Conservation (phyloP, 176 grass and related monocot genomes). For the Oryza glaberrima region DNA sequence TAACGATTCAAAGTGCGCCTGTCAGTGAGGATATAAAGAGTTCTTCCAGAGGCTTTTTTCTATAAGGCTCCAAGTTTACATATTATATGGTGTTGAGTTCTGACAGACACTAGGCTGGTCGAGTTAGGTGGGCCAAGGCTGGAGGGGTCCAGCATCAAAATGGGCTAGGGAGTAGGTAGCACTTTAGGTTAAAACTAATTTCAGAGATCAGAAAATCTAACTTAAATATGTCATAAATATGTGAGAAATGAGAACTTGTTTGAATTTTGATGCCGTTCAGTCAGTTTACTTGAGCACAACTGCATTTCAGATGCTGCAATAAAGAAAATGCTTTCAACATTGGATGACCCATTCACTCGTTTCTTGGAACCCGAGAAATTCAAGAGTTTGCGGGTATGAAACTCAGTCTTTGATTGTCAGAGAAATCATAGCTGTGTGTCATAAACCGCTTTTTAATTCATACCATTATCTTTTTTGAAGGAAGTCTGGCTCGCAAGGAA, state of each 20-base stretch:
- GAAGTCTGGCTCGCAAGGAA: constrained; percentile 97
- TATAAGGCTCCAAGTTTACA: neutral
- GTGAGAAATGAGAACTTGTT: neutral
- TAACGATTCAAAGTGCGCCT: neutral
- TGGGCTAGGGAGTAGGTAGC: neutral
- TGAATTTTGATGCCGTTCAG: neutral
- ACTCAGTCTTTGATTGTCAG: constrained; percentile 13
- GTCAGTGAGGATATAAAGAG: neutral
- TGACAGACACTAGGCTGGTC: neutral
- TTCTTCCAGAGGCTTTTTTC: neutral
- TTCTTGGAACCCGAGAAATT: constrained; percentile 98
- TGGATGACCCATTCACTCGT: constrained; percentile 95
- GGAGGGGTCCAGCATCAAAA: neutral
- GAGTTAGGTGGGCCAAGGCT: neutral
- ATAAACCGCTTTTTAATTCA: constrained; percentile 36
- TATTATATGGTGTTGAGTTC: neutral
- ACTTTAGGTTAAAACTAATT: neutral
- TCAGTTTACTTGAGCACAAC: neutral
- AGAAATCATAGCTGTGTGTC: constrained; percentile 16
- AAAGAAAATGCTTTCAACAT: constrained; percentile 89
- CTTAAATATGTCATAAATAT: neutral
- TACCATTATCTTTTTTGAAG: constrained; percentile 68
- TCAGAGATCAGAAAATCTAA: neutral
- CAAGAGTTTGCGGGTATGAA: constrained; percentile 90
- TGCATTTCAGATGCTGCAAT: constrained; percentile 84